Evolutionary conservation across 805 yeast species (phyloP), one percentile per base, ranked within the genome.

Genomic region (Phaffomyces opuntiae): DNA sequence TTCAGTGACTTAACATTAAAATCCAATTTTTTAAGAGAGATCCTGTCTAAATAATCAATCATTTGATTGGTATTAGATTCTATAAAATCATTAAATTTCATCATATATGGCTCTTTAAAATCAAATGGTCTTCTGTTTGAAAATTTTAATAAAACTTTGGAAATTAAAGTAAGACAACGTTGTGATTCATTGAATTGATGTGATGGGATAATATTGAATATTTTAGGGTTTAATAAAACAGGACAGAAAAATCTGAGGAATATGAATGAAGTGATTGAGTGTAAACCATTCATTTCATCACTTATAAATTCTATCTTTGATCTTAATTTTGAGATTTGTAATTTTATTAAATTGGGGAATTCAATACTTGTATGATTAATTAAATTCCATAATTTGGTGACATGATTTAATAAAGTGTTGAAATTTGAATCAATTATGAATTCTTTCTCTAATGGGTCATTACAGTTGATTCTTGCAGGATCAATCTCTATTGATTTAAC

Each of bases 161-260:
- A 88, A 6, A 90, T 70, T 21, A 90, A 64, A 0, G 96, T 88
- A 39, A 91, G 64, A 0, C 96, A 84, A 48, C 96, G 72, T 52
- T 88, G 90, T 2, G 81, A 72, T 11, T 72, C 71, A 2, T 89
- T 87, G 9, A 80, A 73, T 48, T 88, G 87, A 53, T 86, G 91
- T 34, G 76, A 71, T 43, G 77, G 73, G 0, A 87, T 77, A 42
- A 93, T 68, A 49, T 81, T 80, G 61, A 88, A 89, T 41, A 90
- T 63, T 56, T 87, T 88, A 0, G 99, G 99, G 56, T 88, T 90
- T 58, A 93, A 66, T 27, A 91, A 76, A 0, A 96, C 96, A 0
- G 99, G 98, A 56, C 96, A 89, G 52, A 89, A 76, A 62, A 83
- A 87, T 49, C 96, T 69, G 49, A 91, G 66, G 60, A 91, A 93